Percentiles rank a stretch among this genome's conserved stretches.
phyloP scores from a whole-genome alignment of 2,329 filamentous ascomycete genomes.

The Sporothrix schenckii region DNA sequence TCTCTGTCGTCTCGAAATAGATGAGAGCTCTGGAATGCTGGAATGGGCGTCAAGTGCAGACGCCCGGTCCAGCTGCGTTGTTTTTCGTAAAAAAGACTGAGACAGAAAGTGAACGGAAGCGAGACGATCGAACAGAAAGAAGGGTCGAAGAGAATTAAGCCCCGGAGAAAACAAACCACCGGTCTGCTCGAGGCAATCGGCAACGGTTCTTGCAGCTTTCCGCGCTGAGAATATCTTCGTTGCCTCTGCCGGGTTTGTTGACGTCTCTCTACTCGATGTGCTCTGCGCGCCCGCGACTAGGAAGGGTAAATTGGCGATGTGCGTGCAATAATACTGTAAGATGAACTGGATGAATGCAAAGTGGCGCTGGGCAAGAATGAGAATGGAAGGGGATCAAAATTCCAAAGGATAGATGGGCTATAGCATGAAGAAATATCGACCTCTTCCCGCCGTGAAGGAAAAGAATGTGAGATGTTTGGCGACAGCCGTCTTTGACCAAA shows the following conservation, averaged over 20 bases:
- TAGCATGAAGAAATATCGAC: constrained; percentile 32
- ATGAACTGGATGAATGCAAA: constrained; percentile 32
- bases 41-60: constrained; percentile 22
- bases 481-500: constrained; percentile 25
- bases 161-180: background rate
- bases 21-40: constrained; percentile 21
- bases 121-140: background rate
- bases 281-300: background rate
- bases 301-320: background rate
- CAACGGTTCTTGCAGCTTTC: constrained; percentile 15
- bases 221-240: background rate
- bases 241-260: constrained; percentile 20
- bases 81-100: background rate
- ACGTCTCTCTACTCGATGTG: constrained; percentile 13
- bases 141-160: background rate
- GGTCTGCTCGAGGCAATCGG: background rate
- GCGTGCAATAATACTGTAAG: constrained; percentile 31
- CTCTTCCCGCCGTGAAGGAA: constrained; percentile 24
- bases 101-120: background rate
- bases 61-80: background rate
- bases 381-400: constrained; percentile 29
- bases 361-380: constrained; percentile 31
- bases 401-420: constrained; percentile 32
- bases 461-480: constrained; percentile 30
- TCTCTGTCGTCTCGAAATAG: constrained; percentile 12